A percentile compares a stretch with the other conserved stretches of the same genome.
Evolutionary conservation across 805 yeast species (phyloP).

Genomic region (Wickerhamomyces bisporus): DNA sequence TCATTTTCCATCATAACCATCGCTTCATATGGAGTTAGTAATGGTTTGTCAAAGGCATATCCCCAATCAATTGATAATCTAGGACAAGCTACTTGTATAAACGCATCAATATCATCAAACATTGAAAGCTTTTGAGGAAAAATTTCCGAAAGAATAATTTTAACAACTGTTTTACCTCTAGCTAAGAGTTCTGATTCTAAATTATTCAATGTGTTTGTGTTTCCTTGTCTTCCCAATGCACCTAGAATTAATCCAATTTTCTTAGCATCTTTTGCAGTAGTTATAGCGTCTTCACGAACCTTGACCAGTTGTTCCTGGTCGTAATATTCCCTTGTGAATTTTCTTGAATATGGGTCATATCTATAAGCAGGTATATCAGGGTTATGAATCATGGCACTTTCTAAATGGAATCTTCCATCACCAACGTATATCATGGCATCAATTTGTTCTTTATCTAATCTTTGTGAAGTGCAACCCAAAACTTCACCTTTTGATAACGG

Average conservation of each 20-base stretch:
- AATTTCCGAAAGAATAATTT: slow-evolving; percentile 84
- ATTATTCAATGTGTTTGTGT: slow-evolving; percentile 64
- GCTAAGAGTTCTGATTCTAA: slow-evolving; percentile 49
- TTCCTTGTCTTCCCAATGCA: slow-evolving; percentile 94
- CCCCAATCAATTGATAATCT: slow-evolving; percentile 98
- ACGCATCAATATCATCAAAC: slow-evolving; percentile 91
- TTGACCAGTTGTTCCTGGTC: slow-evolving; percentile 78
- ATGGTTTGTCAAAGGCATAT: slow-evolving; percentile 88
- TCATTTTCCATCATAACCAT: slow-evolving; percentile 83
- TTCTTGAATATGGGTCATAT: slow-evolving; percentile 92
- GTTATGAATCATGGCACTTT: slow-evolving; percentile 95
- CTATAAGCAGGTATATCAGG: slow-evolving; percentile 89
- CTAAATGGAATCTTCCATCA: slow-evolving; percentile 94
- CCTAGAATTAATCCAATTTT: slow-evolving; percentile 86
- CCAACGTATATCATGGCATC: slow-evolving; percentile 89
- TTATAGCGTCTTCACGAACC: slow-evolving; percentile 71
- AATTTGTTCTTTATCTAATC: slow-evolving; percentile 56
- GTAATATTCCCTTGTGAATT: slow-evolving; percentile 83
- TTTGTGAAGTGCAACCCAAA: slow-evolving; percentile 90
- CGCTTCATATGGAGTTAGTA: slow-evolving; percentile 93
- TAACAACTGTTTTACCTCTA: slow-evolving; percentile 64
- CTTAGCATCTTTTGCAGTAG: slow-evolving; percentile 49
- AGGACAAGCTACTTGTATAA: slow-evolving; percentile 97
- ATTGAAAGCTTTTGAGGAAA: slow-evolving; percentile 88
- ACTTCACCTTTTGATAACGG: slow-evolving; percentile 96